Conservation (phyloP, 176 grass and related monocot species). For the Aegilops longissima region DNA sequence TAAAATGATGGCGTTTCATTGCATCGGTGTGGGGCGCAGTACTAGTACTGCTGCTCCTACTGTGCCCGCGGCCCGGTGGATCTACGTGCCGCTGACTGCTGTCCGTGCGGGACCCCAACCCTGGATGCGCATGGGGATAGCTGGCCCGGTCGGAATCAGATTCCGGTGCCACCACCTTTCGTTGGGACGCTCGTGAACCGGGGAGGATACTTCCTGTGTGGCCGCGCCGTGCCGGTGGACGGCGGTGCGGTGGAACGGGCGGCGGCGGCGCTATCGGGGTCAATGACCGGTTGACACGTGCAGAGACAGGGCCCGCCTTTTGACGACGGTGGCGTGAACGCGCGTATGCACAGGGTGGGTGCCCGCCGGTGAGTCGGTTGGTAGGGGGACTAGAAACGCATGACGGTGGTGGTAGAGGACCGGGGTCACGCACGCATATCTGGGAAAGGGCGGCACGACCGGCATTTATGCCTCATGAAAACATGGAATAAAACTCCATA, state of each 20-base stretch:
- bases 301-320: background rate
- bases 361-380: background rate
- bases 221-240: background rate
- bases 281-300: conserved; percentile 4
- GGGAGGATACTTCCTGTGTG: conserved; percentile 24
- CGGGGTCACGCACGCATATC: background rate
- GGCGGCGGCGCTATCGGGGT: background rate
- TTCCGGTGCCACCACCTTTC: background rate
- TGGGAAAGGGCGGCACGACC: background rate
- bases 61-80: conserved; percentile 24
- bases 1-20: conserved; percentile 35
- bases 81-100: background rate
- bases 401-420: background rate
- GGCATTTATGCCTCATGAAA: background rate
- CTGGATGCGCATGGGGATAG: conserved; percentile 11
- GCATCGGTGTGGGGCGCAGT: conserved; percentile 12
- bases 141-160: conserved; percentile 27
- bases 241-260: background rate
- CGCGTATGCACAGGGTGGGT: background rate
- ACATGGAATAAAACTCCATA: background rate
- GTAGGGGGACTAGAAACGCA: background rate
- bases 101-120: background rate
- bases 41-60: background rate
- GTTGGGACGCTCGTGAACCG: background rate
- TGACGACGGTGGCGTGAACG: background rate